These are phyloP conservation scores for Ustilago sp. DNA, from an alignment of 1,284 basidiomycete genomes.

Conservation along the genomic window DNA sequence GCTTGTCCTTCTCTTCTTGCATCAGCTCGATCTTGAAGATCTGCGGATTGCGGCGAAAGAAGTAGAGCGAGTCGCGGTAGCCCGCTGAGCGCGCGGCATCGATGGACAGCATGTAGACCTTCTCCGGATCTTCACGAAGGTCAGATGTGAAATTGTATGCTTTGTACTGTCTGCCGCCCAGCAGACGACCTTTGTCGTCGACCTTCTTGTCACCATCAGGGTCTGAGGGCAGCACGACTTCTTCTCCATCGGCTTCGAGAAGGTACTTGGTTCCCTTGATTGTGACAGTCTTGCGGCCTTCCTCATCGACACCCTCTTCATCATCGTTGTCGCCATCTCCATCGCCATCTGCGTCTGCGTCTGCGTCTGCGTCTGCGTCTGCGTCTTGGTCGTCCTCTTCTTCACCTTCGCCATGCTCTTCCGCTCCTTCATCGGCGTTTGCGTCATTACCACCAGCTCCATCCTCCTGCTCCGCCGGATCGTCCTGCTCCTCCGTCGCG, in stretches of 20 bases:
- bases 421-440: background rate
- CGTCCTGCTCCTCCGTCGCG: slow-evolving; percentile 11
- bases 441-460: slow-evolving; percentile 11
- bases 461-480: slow-evolving; percentile 27
- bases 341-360: slow-evolving; percentile 17
- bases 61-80: slow-evolving; percentile 95
- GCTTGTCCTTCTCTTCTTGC: slow-evolving; percentile 82
- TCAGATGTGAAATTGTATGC: slow-evolving; percentile 86
- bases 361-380: slow-evolving; percentile 22
- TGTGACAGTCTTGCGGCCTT: slow-evolving; percentile 74
- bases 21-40: slow-evolving; percentile 81
- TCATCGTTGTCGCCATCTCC: background rate
- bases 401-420: slow-evolving; percentile 13
- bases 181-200: slow-evolving; percentile 82
- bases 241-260: slow-evolving; percentile 86
- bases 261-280: slow-evolving; percentile 81
- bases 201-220: slow-evolving; percentile 91
- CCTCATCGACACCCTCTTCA: slow-evolving; percentile 33
- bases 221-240: slow-evolving; percentile 85
- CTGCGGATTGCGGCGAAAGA: slow-evolving; percentile 89
- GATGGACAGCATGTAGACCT: slow-evolving; percentile 93
- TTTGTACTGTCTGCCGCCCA: slow-evolving; percentile 89
- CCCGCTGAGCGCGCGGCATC: slow-evolving; percentile 95
- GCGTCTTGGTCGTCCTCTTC: slow-evolving; percentile 21
- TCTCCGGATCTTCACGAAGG: slow-evolving; percentile 80